These are phyloP conservation scores for Nyssa sinensis DNA, from an alignment of 148 eudicot genomes.

Conservation along the genomic window DNA sequence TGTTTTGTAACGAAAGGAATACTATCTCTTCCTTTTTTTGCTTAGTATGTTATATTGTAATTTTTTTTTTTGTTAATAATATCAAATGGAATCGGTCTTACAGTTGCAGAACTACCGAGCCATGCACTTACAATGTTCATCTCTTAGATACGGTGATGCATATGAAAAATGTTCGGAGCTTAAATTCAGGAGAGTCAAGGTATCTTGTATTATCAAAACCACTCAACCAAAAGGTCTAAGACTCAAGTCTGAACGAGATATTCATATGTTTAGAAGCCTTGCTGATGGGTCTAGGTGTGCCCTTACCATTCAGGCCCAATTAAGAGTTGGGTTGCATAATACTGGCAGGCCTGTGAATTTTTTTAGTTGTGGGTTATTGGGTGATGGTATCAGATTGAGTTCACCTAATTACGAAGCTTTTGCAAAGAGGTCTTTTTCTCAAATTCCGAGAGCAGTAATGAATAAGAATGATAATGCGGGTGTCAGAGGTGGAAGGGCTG, in stretches of 20 bases:
- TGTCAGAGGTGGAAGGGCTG: constrained; percentile 26
- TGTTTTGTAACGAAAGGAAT: background rate
- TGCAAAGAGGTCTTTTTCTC: constrained; percentile 50
- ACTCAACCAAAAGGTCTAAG: constrained; percentile 30
- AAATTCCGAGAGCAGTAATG: constrained; percentile 30
- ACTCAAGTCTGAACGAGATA: constrained; percentile 18
- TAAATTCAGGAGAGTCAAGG: constrained; percentile 33
- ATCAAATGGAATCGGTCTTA: constrained; percentile 9
- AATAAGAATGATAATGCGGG: constrained; percentile 17
- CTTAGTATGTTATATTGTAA: background rate
- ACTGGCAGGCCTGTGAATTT: constrained; percentile 22
- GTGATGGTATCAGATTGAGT: constrained; percentile 20
- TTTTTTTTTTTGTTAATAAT: constrained; percentile 1
- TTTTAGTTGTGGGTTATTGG: constrained; percentile 28
- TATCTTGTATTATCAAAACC: constrained; percentile 25
- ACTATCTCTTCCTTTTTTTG: background rate
- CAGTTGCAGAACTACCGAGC: constrained; percentile 39
- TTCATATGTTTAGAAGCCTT: constrained; percentile 24
- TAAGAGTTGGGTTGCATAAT: constrained; percentile 32
- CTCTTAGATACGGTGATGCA: constrained; percentile 16
- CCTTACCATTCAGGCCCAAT: constrained; percentile 18
- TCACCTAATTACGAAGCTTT: constrained; percentile 25
- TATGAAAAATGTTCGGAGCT: constrained; percentile 36
- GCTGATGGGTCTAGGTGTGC: constrained; percentile 31
- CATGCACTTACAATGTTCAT: constrained; percentile 23